These are phyloP conservation scores for Prorocentrum cordatum DNA, from an alignment of 169 alveolate species.

Conservation along the genomic window DNA sequence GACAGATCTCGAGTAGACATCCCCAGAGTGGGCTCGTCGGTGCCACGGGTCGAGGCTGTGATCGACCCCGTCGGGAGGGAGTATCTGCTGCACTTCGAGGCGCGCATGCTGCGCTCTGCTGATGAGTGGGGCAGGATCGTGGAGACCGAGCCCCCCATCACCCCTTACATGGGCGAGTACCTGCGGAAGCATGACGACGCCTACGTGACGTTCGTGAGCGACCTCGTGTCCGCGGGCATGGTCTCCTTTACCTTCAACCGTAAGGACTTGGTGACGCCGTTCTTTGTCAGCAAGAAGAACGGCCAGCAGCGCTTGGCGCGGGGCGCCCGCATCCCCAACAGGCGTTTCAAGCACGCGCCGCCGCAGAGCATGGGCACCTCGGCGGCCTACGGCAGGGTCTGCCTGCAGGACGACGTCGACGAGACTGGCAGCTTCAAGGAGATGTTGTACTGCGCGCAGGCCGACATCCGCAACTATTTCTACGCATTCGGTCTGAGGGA, in stretches of 20 bases:
- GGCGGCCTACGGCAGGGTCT: background rate
- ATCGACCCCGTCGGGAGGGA: too few species aligned
- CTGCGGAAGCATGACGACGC: background rate
- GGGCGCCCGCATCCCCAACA: background rate
- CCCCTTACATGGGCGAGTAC: background rate
- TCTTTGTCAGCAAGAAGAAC: background rate
- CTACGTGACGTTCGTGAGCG: background rate
- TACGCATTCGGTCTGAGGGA: background rate
- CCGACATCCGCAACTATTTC: conserved; percentile 2
- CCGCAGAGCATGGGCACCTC: background rate
- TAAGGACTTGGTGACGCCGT: background rate
- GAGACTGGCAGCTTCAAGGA: too few species aligned
- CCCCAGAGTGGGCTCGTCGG: too few species aligned
- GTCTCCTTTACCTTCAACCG: background rate
- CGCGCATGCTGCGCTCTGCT: background rate
- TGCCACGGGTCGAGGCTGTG: too few species aligned
- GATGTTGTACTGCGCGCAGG: background rate
- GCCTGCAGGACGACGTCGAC: background rate
- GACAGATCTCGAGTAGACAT: too few species aligned
- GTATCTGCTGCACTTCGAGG: too few species aligned
- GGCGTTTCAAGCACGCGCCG: background rate
- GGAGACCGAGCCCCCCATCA: background rate
- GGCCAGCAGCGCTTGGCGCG: background rate
- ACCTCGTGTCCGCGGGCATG: background rate
- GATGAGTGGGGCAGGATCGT: background rate